Conservation (phyloP, 257 asterid species). For the Ehretia macrophylla region DNA sequence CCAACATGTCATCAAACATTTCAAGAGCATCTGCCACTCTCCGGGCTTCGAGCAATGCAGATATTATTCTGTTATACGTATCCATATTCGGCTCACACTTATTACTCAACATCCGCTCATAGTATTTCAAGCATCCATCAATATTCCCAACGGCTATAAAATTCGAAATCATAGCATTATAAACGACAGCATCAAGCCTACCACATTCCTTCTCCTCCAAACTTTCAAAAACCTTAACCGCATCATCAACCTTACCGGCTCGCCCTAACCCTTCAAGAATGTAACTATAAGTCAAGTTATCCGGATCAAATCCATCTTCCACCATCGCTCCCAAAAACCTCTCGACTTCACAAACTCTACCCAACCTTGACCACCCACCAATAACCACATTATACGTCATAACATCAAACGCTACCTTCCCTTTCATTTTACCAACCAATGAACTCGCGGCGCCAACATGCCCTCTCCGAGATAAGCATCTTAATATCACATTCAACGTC, state of each 20-base stretch:
- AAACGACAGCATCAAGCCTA: conserved; percentile 43
- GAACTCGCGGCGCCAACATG: conserved; percentile 56
- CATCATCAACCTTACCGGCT: conserved; percentile 58
- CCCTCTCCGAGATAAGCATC: conserved; percentile 50
- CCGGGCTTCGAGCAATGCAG: conserved; percentile 46
- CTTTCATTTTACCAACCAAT: conserved; percentile 54
- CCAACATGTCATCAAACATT: conserved; percentile 78
- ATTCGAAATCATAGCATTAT: conserved; percentile 71
- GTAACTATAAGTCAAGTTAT: conserved; percentile 50
- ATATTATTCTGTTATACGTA: conserved; percentile 56
- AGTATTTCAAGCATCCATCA: conserved; percentile 55
- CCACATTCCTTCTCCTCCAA: conserved; percentile 42
- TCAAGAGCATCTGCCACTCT: conserved; percentile 87
- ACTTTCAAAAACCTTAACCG: conserved; percentile 47
- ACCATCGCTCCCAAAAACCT: conserved; percentile 56
- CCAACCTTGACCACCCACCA: conserved; percentile 78
- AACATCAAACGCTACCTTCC: conserved; percentile 40
- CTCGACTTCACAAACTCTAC: conserved; percentile 66
- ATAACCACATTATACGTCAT: conserved; percentile 49
- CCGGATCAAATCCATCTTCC: conserved; percentile 64
- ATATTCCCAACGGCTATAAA: conserved; percentile 43
- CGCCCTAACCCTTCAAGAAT: conserved; percentile 80
- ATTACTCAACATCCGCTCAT: conserved; percentile 41
- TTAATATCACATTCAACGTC: conserved; percentile 46
- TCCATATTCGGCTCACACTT: conserved; percentile 49